phyloP scores from a whole-genome alignment of 1,284 basidiomycete species.

The Fomitiporia mediterranea region DNA sequence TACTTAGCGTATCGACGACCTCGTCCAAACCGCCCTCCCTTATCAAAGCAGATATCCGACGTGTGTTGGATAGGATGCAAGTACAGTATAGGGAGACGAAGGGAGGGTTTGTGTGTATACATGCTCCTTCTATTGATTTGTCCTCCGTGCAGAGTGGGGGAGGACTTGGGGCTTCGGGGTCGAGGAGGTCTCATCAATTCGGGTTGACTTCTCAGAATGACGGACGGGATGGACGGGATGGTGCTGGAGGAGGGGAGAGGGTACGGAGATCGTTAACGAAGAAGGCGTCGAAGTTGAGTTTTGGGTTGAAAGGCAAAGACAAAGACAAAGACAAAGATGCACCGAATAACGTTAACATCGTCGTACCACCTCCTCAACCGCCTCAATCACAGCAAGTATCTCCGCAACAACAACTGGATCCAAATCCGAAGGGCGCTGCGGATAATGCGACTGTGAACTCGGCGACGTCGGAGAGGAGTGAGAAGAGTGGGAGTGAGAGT shows the following conservation, averaged over 20 bases:
- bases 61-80: constrained; percentile 89
- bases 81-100: constrained; percentile 90
- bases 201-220: constrained; percentile 27
- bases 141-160: constrained; percentile 51
- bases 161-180: constrained; percentile 27
- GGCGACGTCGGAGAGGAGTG: constrained; percentile 37
- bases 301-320: constrained; percentile 46
- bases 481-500: constrained; percentile 62
- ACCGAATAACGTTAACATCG: too few relatives aligned
- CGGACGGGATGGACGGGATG: too few relatives aligned
- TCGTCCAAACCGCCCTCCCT: constrained; percentile 82
- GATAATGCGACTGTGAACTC: constrained; percentile 39
- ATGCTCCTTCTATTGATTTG: constrained; percentile 89
- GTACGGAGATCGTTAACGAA: constrained; percentile 55
- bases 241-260: constrained; percentile 31
- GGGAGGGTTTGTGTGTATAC: constrained; percentile 93
- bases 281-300: constrained; percentile 74
- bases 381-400: too few relatives aligned
- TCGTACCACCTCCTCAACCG: neutral
- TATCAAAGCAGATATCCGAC: constrained; percentile 81
- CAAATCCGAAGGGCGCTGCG: constrained; percentile 35
- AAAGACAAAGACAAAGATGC: constrained; percentile 26
- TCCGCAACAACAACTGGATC: too few relatives aligned
- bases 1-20: constrained; percentile 83
- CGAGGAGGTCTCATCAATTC: constrained; percentile 26